Percentiles rank a stretch among this genome's conserved stretches.
Evolutionary conservation across 805 yeast genomes (phyloP).

Genomic region (Sungouiozyma intestinalis): DNA sequence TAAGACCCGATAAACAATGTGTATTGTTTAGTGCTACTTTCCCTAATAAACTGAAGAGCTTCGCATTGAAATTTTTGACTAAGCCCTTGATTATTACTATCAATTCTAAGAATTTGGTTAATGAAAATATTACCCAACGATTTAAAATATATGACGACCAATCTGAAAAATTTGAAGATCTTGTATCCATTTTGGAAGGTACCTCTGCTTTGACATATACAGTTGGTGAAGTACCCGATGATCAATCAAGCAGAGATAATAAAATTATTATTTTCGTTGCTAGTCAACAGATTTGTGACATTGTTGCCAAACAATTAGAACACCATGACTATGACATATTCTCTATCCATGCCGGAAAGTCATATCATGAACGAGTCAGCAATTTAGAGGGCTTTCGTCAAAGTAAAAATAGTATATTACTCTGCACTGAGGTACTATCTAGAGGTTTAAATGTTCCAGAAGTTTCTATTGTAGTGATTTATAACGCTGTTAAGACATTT

Average conservation of each 20-base stretch:
- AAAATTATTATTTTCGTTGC: constrained; percentile 78
- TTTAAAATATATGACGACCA: constrained; percentile 49
- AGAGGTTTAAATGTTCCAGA: constrained; percentile 91
- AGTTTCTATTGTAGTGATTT: constrained; percentile 70
- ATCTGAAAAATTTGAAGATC: constrained; percentile 43
- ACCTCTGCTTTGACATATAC: constrained; percentile 5
- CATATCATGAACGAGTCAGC: constrained; percentile 68
- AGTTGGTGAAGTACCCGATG: constrained; percentile 16
- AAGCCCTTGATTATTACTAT: constrained; percentile 69
- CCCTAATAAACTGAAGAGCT: constrained; percentile 63
- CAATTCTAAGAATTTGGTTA: constrained; percentile 73
- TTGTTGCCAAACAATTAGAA: constrained; percentile 39
- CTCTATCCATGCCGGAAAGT: constrained; percentile 87
- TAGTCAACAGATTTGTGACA: constrained; percentile 79
- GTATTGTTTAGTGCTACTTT: constrained; percentile 92
- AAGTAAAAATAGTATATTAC: constrained; percentile 50
- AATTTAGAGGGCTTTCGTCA: constrained; percentile 61
- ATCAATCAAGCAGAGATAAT: constrained; percentile 24
- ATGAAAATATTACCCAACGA: constrained; percentile 65
- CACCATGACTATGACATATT: constrained; percentile 45
- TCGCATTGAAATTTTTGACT: constrained; percentile 55
- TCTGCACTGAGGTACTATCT: constrained; percentile 93
- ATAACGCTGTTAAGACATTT: constrained; percentile 73
- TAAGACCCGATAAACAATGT: constrained; percentile 81
- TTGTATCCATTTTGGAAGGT: constrained; percentile 47